Percentiles rank a stretch among this genome's conserved stretches.
Conservation (phyloP, 345 rosid genomes). For the Linum lewisii region DNA sequence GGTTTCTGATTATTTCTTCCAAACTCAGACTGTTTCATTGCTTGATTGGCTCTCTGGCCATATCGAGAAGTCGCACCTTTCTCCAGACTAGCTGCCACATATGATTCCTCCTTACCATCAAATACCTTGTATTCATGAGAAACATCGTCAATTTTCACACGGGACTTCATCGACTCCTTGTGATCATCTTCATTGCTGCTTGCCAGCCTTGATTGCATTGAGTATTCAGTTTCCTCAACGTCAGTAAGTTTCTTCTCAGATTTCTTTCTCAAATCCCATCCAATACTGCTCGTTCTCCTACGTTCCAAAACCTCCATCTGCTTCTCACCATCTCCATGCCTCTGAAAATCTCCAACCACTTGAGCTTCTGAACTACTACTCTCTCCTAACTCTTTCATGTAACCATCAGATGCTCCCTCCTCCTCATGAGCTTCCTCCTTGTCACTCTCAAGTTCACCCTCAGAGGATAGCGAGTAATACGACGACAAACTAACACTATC, state of each 20-base stretch:
- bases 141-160: slow-evolving; percentile 21
- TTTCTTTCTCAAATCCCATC: slow-evolving; percentile 56
- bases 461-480: slow-evolving; percentile 61
- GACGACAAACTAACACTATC: slow-evolving; percentile 63
- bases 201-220: slow-evolving; percentile 24
- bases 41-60: slow-evolving; percentile 23
- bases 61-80: slow-evolving; percentile 28
- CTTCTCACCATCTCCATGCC: slow-evolving; percentile 12
- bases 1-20: slow-evolving; percentile 31
- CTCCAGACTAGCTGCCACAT: slow-evolving; percentile 23
- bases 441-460: slow-evolving; percentile 51
- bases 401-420: slow-evolving; percentile 23
- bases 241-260: slow-evolving; percentile 60
- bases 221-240: slow-evolving; percentile 31
- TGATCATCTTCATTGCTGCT: slow-evolving; percentile 26
- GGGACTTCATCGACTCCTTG: slow-evolving; percentile 24
- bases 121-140: neutral
- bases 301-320: slow-evolving; percentile 16
- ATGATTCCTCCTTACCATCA: slow-evolving; percentile 22
- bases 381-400: slow-evolving; percentile 17
- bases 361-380: slow-evolving; percentile 17
- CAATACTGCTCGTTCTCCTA: slow-evolving; percentile 22
- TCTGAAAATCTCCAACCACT: slow-evolving; percentile 17
- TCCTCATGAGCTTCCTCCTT: slow-evolving; percentile 33
- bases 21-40: slow-evolving; percentile 23